Evolutionary conservation across 805 yeast genomes (phyloP).

Genomic region (Jamesozyma lodderae): DNA sequence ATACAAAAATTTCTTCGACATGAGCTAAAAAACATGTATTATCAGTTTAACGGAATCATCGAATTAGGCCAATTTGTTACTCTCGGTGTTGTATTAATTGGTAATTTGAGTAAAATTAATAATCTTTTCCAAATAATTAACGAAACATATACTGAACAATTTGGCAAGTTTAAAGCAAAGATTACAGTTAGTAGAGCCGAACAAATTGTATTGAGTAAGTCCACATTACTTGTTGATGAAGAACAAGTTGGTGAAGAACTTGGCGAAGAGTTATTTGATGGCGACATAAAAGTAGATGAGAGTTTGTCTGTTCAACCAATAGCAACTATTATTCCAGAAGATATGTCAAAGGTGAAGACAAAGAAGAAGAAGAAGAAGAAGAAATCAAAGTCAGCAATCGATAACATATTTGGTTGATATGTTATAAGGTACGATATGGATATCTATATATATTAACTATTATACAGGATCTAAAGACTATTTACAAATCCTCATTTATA

Average conservation of each 20-base stretch:
- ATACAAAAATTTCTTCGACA: constrained; percentile 25
- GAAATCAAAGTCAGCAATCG: constrained; percentile 51
- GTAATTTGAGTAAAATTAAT: constrained; percentile 41
- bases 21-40: constrained; percentile 43
- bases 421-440: no score
- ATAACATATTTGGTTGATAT: constrained; percentile 58
- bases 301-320: no score
- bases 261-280: constrained; percentile 21
- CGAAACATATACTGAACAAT: constrained; percentile 13
- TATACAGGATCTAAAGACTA: no score
- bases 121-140: constrained; percentile 12
- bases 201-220: not conserved
- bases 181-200: no score
- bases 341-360: constrained; percentile 7
- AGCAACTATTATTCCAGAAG: no score
- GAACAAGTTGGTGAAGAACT: constrained; percentile 21
- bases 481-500: constrained; percentile 10
- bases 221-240: not conserved
- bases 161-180: constrained; percentile 3
- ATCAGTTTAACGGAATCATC: constrained; percentile 56
- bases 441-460: no score
- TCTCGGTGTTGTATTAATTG: constrained; percentile 62
- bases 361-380: constrained; percentile 35
- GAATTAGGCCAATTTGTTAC: constrained; percentile 71
- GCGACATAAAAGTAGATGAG: no score